Evolutionary conservation across 768 basidiomycete species (phyloP), one percentile per base, ranked within the genome.

Genomic region (Tremella yokohamensis): DNA sequence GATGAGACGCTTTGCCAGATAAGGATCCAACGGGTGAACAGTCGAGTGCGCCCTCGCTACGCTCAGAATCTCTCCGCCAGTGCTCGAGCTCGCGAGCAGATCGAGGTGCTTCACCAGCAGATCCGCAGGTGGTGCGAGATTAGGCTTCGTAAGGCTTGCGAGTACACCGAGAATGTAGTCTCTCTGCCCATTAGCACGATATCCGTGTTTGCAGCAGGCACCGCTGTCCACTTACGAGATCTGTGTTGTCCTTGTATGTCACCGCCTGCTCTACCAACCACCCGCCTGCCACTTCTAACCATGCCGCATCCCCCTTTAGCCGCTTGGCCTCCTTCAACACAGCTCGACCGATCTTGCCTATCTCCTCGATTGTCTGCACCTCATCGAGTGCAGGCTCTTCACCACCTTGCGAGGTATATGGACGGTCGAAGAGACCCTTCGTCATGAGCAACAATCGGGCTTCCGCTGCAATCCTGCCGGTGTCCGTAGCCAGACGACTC

Each of bases 1-100:
- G 12, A 87, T 76, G 24, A 83, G 77, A 15, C 80, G 79, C 12
- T 83, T 70, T 84, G 85, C 87, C 24, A 86, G 78, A 16, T 62
- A 62, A 19, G 81, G 75, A 45, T 80, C 78, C 1, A 68, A 40
- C 29, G 78, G 78, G 38, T 66, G 70, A 55, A 72, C 65, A 39
- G 60, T 59, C 2, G 83, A 80, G 68, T 85, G 85, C 63, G 80
- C 80, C 52, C 78, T 76, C 9, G 82, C 81, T 12, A 77, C 68
- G 39, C 68, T 73, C 52, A 81, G 56, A 9, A 79, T 71, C 69
- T 79, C 80, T 75, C 22, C 47, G 6, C 29, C 11, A 53, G 15
- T 2, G 49, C 29, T 56, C 18, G 50, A 58, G 25, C 2, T 20
- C 13, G 44, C 18, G n/a, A 66, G 56, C 3, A 58, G 50, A 2